Conservation (phyloP, 192 early-diverging fungal genomes). For the Coemansia sp. region DNA sequence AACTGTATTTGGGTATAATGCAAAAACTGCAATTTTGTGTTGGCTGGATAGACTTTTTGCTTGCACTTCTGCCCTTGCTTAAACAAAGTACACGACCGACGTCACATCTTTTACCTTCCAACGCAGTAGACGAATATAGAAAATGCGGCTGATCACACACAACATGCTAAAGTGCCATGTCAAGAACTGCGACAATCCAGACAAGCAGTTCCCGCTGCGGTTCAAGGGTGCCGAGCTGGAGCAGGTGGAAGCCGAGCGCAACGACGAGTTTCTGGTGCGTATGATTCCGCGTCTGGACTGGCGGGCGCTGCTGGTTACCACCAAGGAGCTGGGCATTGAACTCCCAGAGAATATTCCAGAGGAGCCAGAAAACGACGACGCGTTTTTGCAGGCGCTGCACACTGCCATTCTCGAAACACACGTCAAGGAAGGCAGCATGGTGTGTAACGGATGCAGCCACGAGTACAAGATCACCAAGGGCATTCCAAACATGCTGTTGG, state of each 20-base stretch:
- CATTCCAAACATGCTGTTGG: conserved; percentile 89
- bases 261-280: conserved; percentile 78
- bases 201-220: conserved; percentile 87
- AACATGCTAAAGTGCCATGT: conserved; percentile 99
- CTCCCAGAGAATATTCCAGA: conserved; percentile 36
- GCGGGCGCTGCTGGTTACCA: conserved; percentile 63
- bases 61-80: neutral
- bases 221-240: conserved; percentile 83
- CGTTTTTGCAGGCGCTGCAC: conserved; percentile 71
- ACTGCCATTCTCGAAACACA: conserved; percentile 82
- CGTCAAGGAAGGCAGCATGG: conserved; percentile 85
- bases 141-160: conserved; percentile 92
- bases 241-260: conserved; percentile 82
- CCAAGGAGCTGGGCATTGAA: conserved; percentile 57
- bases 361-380: conserved; percentile 37
- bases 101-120: neutral
- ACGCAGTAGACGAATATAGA: neutral
- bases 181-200: conserved; percentile 80
- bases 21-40: neutral
- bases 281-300: conserved; percentile 85
- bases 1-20: neutral
- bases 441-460: conserved; percentile 86
- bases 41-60: neutral
- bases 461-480: conserved; percentile 90
- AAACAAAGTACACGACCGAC: too few species aligned